These are phyloP conservation scores for Carex littledalei DNA, from an alignment of 176 grass and related monocot genomes.

Conservation along the genomic window DNA sequence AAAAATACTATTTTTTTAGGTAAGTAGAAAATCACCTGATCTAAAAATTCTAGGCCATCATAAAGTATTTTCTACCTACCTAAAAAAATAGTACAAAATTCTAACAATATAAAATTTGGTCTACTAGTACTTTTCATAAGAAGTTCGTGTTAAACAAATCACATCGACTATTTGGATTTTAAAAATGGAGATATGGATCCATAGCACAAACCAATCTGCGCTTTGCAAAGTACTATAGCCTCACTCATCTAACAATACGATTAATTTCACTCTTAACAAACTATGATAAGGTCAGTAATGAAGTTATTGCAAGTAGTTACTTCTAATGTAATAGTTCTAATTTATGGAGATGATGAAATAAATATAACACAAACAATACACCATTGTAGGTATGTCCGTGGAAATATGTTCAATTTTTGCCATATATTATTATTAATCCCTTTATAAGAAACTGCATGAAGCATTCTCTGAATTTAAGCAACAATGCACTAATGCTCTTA, in stretches of 20 bases:
- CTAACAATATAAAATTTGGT: no score
- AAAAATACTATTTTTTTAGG: no score
- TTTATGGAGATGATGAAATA: background rate
- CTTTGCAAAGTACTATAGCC: no score
- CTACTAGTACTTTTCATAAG: no score
- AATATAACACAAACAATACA: background rate
- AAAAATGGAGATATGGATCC: no score
- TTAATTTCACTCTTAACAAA: background rate
- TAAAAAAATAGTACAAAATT: no score
- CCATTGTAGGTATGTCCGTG: background rate
- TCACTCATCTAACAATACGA: background rate
- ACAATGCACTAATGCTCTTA: background rate
- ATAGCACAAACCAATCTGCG: no score
- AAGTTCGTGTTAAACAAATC: no score
- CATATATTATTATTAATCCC: background rate
- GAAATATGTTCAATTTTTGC: background rate
- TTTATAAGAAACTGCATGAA: background rate
- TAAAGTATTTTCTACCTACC: no score
- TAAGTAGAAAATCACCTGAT: no score
- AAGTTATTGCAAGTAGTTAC: background rate
- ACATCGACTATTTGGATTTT: no score
- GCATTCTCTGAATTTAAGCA: slow-evolving; percentile 11
- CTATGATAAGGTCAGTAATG: background rate
- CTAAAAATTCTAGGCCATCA: no score
- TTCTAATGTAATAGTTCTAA: background rate